A percentile compares a stretch with the other conserved stretches of the same genome.
Conservation (phyloP, 768 basidiomycete species). For the Pisolithus orientalis region DNA sequence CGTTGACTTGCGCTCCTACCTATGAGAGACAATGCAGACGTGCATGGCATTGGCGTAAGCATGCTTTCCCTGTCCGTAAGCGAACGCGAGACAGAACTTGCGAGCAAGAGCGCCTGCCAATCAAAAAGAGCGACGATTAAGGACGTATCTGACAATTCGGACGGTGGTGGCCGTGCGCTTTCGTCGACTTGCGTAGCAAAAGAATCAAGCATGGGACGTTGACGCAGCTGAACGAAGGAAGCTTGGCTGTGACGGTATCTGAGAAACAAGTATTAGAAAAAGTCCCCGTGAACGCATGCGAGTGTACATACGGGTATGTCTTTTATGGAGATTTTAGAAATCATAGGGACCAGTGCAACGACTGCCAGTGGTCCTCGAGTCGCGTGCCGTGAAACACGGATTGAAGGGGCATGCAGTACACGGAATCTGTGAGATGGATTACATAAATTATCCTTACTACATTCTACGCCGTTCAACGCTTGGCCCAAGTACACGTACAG, state of each 20-base stretch:
- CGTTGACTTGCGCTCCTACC: constrained; percentile 6
- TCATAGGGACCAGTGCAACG: constrained; percentile 40
- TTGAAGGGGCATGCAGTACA: constrained; percentile 70
- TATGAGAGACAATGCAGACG: constrained; percentile 12
- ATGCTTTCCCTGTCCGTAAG: constrained; percentile 14
- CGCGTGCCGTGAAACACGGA: constrained; percentile 56
- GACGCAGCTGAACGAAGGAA: constrained; percentile 44
- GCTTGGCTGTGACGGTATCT: constrained; percentile 56
- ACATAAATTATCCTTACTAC: background rate
- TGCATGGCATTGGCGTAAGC: constrained; percentile 10
- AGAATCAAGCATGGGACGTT: constrained; percentile 18
- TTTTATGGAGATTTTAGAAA: constrained; percentile 52
- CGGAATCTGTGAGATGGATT: constrained; percentile 38
- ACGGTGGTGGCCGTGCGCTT: background rate
- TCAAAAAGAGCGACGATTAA: constrained; percentile 43
- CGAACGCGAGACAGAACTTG: constrained; percentile 25
- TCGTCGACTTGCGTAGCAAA: constrained; percentile 8
- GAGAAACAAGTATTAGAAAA: constrained; percentile 7
- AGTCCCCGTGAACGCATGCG: constrained; percentile 1
- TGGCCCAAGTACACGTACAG: constrained; percentile 75
- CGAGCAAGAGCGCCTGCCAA: constrained; percentile 33
- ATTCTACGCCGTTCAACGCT: constrained; percentile 27
- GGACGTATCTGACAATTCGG: constrained; percentile 32
- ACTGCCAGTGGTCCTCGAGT: constrained; percentile 49
- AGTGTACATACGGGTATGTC: constrained; percentile 60